A percentile compares a stretch with the other conserved stretches of the same genome.
Conservation (phyloP, 2,329 filamentous ascomycete species). For the Phoma sp. region DNA sequence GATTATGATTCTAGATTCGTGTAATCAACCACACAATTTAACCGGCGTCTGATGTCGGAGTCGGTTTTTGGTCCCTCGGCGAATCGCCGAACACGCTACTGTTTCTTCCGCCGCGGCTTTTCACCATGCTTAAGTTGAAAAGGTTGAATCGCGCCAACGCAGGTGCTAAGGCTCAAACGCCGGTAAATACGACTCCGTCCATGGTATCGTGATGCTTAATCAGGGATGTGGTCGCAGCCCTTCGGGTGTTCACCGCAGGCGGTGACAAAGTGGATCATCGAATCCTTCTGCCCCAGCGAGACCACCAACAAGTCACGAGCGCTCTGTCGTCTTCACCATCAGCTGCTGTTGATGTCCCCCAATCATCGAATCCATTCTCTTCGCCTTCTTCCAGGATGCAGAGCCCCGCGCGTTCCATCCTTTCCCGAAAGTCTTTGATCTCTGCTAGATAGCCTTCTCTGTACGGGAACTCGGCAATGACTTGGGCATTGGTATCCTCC, state of each 20-base stretch:
- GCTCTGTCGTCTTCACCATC: conserved; percentile 56
- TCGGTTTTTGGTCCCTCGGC: conserved; percentile 16
- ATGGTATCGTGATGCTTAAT: conserved; percentile 5
- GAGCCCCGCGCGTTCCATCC: conserved; percentile 65
- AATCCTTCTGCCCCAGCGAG: conserved; percentile 60
- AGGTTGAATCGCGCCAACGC: not conserved
- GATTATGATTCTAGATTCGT: conserved; percentile 29
- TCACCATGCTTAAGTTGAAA: conserved; percentile 1
- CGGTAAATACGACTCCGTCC: conserved; percentile 5
- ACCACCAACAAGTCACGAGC: conserved; percentile 74
- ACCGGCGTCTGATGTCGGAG: conserved; percentile 36
- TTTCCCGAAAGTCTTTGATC: conserved; percentile 66
- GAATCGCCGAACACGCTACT: conserved; percentile 14
- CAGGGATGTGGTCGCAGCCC: not conserved
- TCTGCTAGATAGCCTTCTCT: conserved; percentile 75
- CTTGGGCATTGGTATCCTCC: conserved; percentile 64
- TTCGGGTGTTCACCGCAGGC: conserved; percentile 17
- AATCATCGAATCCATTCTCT: conserved; percentile 75
- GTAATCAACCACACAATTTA: conserved; percentile 46
- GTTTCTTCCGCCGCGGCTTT: conserved; percentile 8
- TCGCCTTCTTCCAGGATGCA: conserved; percentile 66
- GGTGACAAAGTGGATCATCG: conserved; percentile 21
- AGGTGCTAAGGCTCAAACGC: conserved; percentile 4
- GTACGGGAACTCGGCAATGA: conserved; percentile 81
- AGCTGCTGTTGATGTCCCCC: conserved; percentile 59